A percentile compares a stretch with the other conserved stretches of the same genome.
phyloP scores from a whole-genome alignment of 2,329 filamentous ascomycete species.

The Alternaria triticina region DNA sequence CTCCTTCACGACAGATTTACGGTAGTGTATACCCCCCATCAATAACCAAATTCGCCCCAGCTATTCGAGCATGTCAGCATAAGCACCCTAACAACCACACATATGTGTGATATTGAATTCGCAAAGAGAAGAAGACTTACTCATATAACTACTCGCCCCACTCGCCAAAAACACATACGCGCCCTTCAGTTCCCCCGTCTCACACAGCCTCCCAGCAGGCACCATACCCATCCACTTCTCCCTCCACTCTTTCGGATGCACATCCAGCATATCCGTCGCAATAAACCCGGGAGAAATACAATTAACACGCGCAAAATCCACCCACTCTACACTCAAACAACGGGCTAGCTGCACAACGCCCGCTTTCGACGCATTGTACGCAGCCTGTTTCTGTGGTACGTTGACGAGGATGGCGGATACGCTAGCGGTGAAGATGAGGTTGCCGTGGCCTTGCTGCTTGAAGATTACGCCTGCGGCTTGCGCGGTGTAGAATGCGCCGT shows the following conservation, averaged over 20 bases:
- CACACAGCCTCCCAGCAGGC: conserved; percentile 46
- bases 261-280: conserved; percentile 67
- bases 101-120: accelerated
- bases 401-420: conserved; percentile 58
- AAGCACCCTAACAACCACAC: too few species aligned
- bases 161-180: conserved; percentile 25
- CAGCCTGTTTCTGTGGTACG: conserved; percentile 75
- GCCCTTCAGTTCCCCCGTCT: conserved; percentile 50
- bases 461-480: conserved; percentile 63
- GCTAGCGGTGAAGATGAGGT: conserved; percentile 77
- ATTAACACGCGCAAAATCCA: conserved; percentile 67
- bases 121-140: neutral
- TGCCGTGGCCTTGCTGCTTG: conserved; percentile 74
- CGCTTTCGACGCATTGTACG: conserved; percentile 70
- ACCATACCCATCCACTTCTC: conserved; percentile 47
- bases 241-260: conserved; percentile 40
- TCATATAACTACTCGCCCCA: conserved; percentile 19
- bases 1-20: neutral
- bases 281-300: conserved; percentile 85
- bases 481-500: conserved; percentile 77
- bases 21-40: neutral
- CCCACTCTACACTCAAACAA: conserved; percentile 30
- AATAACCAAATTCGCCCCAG: neutral
- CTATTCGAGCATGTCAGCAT: neutral
- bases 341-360: conserved; percentile 26